Evolutionary conservation across 169 alveolate genomes (phyloP), one percentile per base, ranked within the genome.

Genomic region (Plasmodium coatneyi): DNA sequence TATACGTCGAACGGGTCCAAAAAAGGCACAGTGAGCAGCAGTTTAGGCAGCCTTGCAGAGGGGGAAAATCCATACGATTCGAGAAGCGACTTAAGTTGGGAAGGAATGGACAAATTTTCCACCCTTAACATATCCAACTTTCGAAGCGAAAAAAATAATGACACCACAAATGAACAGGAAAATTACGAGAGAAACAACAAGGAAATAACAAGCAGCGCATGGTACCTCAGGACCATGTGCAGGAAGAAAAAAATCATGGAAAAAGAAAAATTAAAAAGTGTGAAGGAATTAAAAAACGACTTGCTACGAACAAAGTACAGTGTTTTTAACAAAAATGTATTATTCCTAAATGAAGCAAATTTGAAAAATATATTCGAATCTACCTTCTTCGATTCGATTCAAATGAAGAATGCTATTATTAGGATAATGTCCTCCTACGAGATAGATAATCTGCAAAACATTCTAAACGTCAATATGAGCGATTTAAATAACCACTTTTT

Each of bases 351-450:
- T 80, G 94, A 89, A 10, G 14, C 41, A 36, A 89, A 78, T 52
- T 89, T 89, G 54, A 89, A 30, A 25, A 89, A 89, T 30, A 89
- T 89, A 22, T 89, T 89, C 71, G 94, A 89, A 79, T 89, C 94
- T 2, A 79, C 82, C 25, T 89, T 89, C 71, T 89, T 89, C 82
- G 94, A 89, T 78, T 79, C 94, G 2, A 70, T 78, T 60, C 76
- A 79, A 79, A 89, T 89, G 89, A 89, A 89, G 66, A 80, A 89
- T 36, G 49, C 90, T 14, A 89, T 89, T 19, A 79, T 89, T n/a
- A 54, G 78, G 32, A 89, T 89, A n/a, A 89, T 89, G 83, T 89
- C 94, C 41, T 34, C 82, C 12, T 89, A 78, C 56, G 94, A 89
- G 72, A 89, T 89, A 79, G 94, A 81, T 22, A 60, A 89, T 79